phyloP scores from a whole-genome alignment of 2,329 filamentous ascomycete genomes.

The Leptosphaerulina australis region DNA sequence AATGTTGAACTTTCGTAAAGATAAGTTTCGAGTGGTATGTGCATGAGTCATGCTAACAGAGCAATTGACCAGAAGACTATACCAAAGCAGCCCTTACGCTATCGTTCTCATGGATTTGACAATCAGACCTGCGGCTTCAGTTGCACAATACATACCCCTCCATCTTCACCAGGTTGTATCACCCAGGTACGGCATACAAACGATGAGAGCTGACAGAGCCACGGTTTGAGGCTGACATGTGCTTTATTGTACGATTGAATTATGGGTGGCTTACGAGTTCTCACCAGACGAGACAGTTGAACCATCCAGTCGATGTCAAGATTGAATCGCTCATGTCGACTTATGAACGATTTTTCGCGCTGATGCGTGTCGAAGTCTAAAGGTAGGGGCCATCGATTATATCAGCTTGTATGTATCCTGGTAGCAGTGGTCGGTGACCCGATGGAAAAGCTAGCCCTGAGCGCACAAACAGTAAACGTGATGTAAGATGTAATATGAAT shows the following conservation, averaged over 20 bases:
- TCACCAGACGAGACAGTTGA: not conserved
- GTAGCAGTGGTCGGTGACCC: too few relatives aligned
- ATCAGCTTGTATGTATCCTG: too few relatives aligned
- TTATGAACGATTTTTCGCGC: not conserved
- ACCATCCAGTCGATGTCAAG: too few relatives aligned
- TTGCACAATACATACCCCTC: conserved; percentile 13
- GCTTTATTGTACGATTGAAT: not conserved
- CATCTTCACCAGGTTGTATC: conserved; percentile 7
- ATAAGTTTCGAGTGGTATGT: not conserved
- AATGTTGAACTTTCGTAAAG: not conserved
- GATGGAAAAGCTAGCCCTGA: too few relatives aligned
- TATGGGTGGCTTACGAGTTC: not conserved
- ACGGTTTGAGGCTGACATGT: not conserved
- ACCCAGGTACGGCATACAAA: conserved; percentile 3
- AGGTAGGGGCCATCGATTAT: not conserved
- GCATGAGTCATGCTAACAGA: not conserved
- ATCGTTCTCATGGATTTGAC: too few relatives aligned
- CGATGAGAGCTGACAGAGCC: not conserved
- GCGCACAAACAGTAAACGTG: not conserved
- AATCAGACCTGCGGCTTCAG: not conserved
- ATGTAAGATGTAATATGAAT: not conserved
- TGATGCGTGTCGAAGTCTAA: not conserved
- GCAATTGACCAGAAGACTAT: too few relatives aligned
- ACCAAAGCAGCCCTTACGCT: too few relatives aligned
- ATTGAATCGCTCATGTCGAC: too few relatives aligned